Conservation (phyloP, 2,329 filamentous ascomycete species). For the Sporothrix variecibatus region DNA sequence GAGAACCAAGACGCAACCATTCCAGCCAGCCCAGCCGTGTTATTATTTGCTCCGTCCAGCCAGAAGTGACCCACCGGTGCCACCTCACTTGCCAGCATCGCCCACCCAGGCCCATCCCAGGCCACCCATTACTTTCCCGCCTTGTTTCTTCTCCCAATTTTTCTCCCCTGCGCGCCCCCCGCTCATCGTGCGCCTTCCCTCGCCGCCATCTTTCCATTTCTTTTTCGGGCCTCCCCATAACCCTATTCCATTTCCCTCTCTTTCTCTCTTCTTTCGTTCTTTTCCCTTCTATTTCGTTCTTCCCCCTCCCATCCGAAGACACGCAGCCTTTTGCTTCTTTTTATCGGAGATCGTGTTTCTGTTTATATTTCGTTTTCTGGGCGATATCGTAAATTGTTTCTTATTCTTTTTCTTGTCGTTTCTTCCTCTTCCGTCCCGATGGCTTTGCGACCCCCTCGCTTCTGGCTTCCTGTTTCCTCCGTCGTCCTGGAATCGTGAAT, state of each 20-base stretch:
- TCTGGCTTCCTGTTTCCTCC: slow-evolving; percentile 9
- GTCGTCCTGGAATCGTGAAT: slow-evolving; percentile 2
- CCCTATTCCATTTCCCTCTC: neutral
- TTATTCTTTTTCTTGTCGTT: neutral
- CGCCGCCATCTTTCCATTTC: slow-evolving; percentile 24
- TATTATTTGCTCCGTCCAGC: neutral
- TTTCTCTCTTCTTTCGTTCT: neutral
- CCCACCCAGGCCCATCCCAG: slow-evolving; percentile 16
- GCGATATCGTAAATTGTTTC: neutral
- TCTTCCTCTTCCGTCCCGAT: slow-evolving; percentile 22
- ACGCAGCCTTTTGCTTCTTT: slow-evolving; percentile 8
- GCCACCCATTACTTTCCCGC: slow-evolving; percentile 3
- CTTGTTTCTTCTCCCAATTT: slow-evolving; percentile 7
- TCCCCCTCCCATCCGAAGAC: neutral
- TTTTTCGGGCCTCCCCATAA: slow-evolving; percentile 29
- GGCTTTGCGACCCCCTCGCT: neutral
- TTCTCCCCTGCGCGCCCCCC: slow-evolving; percentile 8
- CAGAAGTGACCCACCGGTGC: slow-evolving; percentile 20
- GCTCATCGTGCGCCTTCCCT: slow-evolving; percentile 1
- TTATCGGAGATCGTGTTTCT: slow-evolving; percentile 7
- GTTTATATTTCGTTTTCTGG: neutral
- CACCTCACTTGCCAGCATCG: slow-evolving; percentile 20
- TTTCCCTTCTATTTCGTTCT: neutral
- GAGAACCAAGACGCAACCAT: neutral
- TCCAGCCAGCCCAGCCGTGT: neutral